Evolutionary conservation across 306 rosid species (phyloP), one percentile per base, ranked within the genome.

Genomic region (Fagus sylvatica): DNA sequence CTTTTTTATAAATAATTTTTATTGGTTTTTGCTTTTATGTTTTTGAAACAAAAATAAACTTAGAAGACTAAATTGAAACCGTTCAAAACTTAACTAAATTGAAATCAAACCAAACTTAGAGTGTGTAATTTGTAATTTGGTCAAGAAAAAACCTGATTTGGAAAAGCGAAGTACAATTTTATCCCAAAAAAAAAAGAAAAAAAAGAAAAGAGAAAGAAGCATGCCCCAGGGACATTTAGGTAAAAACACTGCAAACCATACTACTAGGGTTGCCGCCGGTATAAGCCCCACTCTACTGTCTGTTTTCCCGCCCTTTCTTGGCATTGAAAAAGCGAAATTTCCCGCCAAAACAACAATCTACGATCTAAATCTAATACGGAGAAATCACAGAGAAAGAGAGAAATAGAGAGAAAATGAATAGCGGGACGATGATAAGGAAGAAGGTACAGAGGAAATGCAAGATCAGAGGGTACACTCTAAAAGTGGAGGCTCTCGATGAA

Each of bases 391-490:
- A 68, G 59, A 69, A 39, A 59, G 69, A 43, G 78, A 16, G 30
- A 43, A 57, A 56, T 12, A 28, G 65, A 53, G 36, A 78, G 78
- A 73, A 51, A 55, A 94, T 94, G 98, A 90, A 77, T 46, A 2
- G 51, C 46, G 69, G 80, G 61, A 53, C 89, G 10, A 79, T 82
- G 74, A 30, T 79, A 71, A 84, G 95, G 83, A 91, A 78, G 86
- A 92, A 89, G 79, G 75, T 95, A 33, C 93, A 91, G 85, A 90
- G 73, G 75, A 95, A 88, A 73, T 88, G 90, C 79, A 95, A 88
- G 76, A 91, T 92, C 83, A 82, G 96, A 85, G 98, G 98, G 1
- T 91, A 86, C 84, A 82, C 75, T 30, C 86, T 95, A 77, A 88
- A 91, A 74, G 68, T 71, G 10, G 98, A 89, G 6, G 98, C 96